Evolutionary conservation across 2,329 filamentous ascomycete species (phyloP), one percentile per base, ranked within the genome.

Genomic region (Aulographum hederae): DNA sequence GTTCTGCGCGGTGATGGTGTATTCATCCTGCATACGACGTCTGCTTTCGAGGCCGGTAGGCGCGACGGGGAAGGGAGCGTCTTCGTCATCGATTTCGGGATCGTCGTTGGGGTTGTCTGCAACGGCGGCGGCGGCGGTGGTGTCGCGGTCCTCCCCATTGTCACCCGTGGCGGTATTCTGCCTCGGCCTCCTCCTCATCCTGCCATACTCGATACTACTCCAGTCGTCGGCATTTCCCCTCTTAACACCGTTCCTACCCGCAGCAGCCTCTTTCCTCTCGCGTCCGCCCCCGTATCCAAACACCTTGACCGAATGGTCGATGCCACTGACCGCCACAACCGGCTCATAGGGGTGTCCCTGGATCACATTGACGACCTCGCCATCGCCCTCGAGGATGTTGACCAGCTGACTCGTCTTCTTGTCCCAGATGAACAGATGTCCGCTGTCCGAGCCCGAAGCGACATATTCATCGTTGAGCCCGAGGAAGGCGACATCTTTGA

Each of bases 401-500:
- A 76, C 56, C 30, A 78, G 51, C 34, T 69, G 55, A 13, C 58
- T 54, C 4, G 68, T 71, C 42, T 72, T 69, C 34, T 65, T 62
- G 41, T 78, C 70, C 73, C 72, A 77, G 32, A 78, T 74, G 47
- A 78, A 78, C 16, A 78, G 45, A 44, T 77, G 65, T 1, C 73
- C 73, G 31, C 65, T 69, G 42, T 78, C 73, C 36, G 67, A 72
- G 4, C 73, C 73, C 34, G 66, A 72, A 8, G 77, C 70, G 8
- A 78, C 69, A 38, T 75, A 78, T 43, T 77, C 71, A 41, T 78
- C 73, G 36, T 74, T 54, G 23, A 73, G 50, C 0, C 73, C 73
- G 38, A 71, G 76, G 50, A 67, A 78, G 37, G 76, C 76, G 37
- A 76, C 69, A 42, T 78, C 73, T 42, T 78, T 78, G 41, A 77